Conservation (phyloP, 257 asterid genomes). For the Lithospermum erythrorhizon region DNA sequence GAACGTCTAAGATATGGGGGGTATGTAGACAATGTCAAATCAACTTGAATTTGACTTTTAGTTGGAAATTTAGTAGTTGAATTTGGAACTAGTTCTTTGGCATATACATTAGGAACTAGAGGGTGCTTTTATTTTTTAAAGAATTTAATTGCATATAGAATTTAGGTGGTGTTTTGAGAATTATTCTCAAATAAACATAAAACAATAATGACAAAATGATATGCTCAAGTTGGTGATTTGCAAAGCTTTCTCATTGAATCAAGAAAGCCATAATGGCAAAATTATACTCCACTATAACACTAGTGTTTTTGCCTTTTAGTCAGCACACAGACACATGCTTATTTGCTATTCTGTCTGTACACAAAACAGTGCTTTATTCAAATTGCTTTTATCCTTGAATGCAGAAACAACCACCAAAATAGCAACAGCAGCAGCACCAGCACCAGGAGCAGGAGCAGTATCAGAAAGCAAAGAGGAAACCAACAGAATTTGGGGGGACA, state of each 20-base stretch:
- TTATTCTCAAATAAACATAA: background rate
- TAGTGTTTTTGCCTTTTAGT: background rate
- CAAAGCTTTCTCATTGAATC: background rate
- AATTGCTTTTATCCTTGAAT: background rate
- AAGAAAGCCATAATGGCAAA: background rate
- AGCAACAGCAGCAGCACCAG: background rate
- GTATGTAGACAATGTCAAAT: no score
- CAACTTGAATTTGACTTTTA: no score
- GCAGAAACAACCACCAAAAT: background rate
- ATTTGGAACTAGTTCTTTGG: no score
- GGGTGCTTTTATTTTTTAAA: no score
- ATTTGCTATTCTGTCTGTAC: background rate
- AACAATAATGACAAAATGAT: background rate
- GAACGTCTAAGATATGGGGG: no score
- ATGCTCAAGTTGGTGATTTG: background rate
- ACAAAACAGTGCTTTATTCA: background rate
- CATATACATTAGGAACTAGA: no score
- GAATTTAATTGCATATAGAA: background rate
- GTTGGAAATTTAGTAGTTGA: no score
- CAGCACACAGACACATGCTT: no score
- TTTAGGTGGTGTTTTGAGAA: no score
- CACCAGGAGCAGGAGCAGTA: background rate
- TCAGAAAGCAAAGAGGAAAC: background rate
- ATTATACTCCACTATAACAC: background rate
- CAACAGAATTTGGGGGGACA: background rate